phyloP scores from a whole-genome alignment of 1,284 basidiomycete genomes.

The Volvariella volvacea region DNA sequence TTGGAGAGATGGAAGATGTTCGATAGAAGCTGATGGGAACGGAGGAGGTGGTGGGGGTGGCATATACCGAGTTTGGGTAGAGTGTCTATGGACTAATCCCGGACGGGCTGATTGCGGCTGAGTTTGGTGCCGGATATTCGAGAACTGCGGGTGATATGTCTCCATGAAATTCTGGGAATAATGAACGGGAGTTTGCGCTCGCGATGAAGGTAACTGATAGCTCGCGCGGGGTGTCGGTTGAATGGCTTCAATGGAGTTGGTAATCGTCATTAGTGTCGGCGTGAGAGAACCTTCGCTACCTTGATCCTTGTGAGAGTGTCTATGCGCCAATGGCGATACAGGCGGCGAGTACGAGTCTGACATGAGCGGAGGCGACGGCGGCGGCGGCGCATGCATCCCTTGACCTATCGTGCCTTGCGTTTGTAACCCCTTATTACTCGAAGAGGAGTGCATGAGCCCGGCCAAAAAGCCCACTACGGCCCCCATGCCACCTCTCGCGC shows the following conservation, averaged over 20 bases:
- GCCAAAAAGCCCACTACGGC: conserved; percentile 56
- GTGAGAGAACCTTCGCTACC: conserved; percentile 3
- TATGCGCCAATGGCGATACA: conserved; percentile 13
- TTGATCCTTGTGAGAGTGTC: conserved; percentile 2
- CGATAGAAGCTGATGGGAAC: not conserved
- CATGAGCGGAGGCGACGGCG: not conserved
- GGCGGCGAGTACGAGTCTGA: not conserved
- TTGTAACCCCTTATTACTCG: conserved; percentile 8
- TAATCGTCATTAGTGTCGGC: conserved; percentile 10
- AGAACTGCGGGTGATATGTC: no score
- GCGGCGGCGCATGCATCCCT: not conserved
- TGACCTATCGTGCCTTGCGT: conserved; percentile 1
- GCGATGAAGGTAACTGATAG: not conserved
- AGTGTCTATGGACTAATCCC: not conserved
- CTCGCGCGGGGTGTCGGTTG: not conserved
- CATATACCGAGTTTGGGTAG: not conserved
- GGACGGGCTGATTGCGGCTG: not conserved
- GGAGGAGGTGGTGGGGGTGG: not conserved
- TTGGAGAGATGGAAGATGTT: no score
- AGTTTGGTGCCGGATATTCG: not conserved
- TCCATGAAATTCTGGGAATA: no score
- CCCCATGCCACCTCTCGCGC: conserved; percentile 36
- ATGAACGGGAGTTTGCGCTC: not conserved
- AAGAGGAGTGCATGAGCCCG: conserved; percentile 39
- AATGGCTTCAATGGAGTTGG: conserved; percentile 15